These are phyloP conservation scores for Catenaria anguillulae DNA, from an alignment of 371 early-diverging fungal species.

Conservation along the genomic window DNA sequence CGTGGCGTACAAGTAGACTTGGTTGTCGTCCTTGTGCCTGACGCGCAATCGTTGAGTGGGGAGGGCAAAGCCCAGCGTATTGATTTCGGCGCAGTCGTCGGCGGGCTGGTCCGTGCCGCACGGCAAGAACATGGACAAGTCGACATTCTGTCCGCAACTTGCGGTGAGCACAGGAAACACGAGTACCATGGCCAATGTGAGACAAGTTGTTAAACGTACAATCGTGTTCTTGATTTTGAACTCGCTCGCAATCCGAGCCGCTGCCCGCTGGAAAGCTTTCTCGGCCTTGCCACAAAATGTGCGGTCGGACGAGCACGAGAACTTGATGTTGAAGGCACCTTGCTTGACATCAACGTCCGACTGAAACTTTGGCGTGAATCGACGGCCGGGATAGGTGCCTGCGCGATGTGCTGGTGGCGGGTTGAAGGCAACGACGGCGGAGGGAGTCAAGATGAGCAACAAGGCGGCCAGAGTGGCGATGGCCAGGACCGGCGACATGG, in stretches of 20 bases:
- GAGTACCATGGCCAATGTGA: slow-evolving; percentile 1
- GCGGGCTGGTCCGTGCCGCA: background rate
- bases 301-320: background rate
- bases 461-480: no score
- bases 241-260: background rate
- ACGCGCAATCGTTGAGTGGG: slow-evolving; percentile 1
- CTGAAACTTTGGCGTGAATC: background rate
- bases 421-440: no score
- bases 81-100: background rate
- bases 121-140: background rate
- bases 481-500: no score
- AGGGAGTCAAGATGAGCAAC: no score
- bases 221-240: background rate
- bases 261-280: background rate
- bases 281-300: background rate
- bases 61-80: background rate
- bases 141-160: background rate
- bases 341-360: background rate
- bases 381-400: no score
- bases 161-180: background rate
- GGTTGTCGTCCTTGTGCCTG: background rate
- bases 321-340: background rate
- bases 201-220: no score
- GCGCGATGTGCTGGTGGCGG: no score
- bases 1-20: slow-evolving; percentile 3